A percentile compares a stretch with the other conserved stretches of the same genome.
phyloP scores from a whole-genome alignment of 2,329 filamentous ascomycete genomes.

The Colletotrichum sansevieriae region DNA sequence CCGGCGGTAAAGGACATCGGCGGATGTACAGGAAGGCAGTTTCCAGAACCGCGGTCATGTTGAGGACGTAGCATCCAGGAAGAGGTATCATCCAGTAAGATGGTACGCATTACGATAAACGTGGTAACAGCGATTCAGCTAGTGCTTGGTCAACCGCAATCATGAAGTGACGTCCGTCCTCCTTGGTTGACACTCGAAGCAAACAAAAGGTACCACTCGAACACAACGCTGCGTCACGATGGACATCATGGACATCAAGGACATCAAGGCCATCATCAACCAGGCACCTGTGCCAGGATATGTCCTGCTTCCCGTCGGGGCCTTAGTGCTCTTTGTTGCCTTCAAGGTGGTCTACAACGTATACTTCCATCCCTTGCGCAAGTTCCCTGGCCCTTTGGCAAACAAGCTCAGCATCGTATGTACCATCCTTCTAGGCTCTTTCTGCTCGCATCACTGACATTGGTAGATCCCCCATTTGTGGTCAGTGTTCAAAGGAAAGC shows the following conservation, averaged over 20 bases:
- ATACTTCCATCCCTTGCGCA: conserved; percentile 12
- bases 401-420: conserved; percentile 10
- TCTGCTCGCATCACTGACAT: background rate
- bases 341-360: conserved; percentile 1
- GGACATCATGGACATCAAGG: conserved; percentile 8
- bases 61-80: background rate
- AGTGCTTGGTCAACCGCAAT: conserved; percentile 1
- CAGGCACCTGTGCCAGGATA: background rate
- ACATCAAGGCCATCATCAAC: background rate
- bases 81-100: conserved; percentile 1
- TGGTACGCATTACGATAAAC: conserved; percentile 3
- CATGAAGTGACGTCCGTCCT: conserved; percentile 12
- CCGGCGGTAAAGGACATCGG: background rate
- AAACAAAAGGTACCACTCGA: background rate
- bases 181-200: background rate
- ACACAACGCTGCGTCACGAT: conserved; percentile 6
- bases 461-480: conserved; percentile 4
- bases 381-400: conserved; percentile 1
- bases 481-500: conserved; percentile 11
- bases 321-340: background rate
- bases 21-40: background rate
- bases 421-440: background rate
- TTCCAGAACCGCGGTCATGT: background rate
- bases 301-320: background rate
- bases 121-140: conserved; percentile 3